These are phyloP conservation scores for Botrytis galanthina DNA, from an alignment of 2,329 filamentous ascomycete species.

Conservation along the genomic window DNA sequence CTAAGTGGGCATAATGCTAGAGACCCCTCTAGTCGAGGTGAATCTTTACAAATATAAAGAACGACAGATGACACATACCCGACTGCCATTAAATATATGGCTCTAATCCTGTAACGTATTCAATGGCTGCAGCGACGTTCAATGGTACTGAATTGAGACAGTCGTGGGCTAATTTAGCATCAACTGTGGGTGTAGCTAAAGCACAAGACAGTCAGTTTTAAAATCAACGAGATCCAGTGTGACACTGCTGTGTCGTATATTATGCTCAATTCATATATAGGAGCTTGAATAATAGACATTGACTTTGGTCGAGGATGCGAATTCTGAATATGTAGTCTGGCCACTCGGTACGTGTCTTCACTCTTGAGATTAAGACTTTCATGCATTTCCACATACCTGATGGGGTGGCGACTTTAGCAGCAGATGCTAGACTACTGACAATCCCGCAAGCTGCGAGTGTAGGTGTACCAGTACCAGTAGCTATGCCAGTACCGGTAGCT, in stretches of 20 bases:
- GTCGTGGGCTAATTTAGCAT: conserved; percentile 35
- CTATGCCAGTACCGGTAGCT: conserved; percentile 5
- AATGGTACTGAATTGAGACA: conserved; percentile 37
- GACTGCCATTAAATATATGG: conserved; percentile 38
- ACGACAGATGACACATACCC: conserved; percentile 24
- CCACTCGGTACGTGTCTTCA: background rate
- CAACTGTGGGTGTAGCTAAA: conserved; percentile 33
- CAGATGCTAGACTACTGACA: conserved; percentile 32
- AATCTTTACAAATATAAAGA: background rate
- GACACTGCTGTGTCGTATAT: background rate
- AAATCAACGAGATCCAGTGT: background rate
- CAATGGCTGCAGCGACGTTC: conserved; percentile 31
- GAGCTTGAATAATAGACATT: no score
- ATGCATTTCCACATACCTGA: conserved; percentile 24
- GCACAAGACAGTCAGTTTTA: conserved; percentile 6
- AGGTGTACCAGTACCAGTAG: conserved; percentile 15
- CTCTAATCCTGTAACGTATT: conserved; percentile 30
- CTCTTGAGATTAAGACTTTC: background rate
- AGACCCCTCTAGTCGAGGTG: background rate
- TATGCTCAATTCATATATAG: background rate
- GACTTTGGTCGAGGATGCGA: background rate
- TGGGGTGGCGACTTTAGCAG: conserved; percentile 27
- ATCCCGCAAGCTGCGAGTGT: conserved; percentile 30
- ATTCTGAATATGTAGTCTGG: background rate
- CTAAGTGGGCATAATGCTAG: background rate